A percentile compares a stretch with the other conserved stretches of the same genome.
Conservation (phyloP, 352 stramenopile species). For the Thalassiosira pacifica region DNA sequence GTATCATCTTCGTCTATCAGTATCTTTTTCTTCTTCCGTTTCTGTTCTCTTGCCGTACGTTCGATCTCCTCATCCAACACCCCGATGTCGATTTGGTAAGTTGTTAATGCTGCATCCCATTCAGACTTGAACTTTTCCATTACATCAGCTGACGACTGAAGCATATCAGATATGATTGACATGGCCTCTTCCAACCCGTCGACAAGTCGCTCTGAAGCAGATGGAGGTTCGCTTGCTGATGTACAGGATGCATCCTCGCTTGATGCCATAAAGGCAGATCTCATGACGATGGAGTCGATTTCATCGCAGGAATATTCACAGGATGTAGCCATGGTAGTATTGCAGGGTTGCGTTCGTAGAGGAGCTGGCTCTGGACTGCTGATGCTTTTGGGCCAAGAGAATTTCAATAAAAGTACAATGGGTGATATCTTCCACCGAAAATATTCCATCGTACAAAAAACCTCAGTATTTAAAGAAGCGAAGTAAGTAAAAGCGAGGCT, state of each 20-base stretch:
- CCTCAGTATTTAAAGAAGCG: too few species aligned
- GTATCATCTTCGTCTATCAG: not conserved
- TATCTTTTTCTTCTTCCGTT: conserved; percentile 20
- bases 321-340: not conserved
- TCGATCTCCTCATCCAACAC: conserved; percentile 37
- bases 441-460: too few species aligned
- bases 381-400: too few species aligned
- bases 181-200: conserved; percentile 12
- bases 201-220: conserved; percentile 9
- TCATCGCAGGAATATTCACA: conserved; percentile 15
- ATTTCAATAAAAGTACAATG: too few species aligned
- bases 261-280: conserved; percentile 8
- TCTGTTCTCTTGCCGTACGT: conserved; percentile 19
- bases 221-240: conserved; percentile 6
- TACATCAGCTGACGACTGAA: conserved; percentile 12
- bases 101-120: conserved; percentile 29
- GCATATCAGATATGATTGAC: conserved; percentile 20
- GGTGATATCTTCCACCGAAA: too few species aligned
- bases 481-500: too few species aligned
- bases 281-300: conserved; percentile 30
- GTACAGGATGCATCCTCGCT: not conserved
- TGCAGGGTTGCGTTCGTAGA: too few species aligned
- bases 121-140: conserved; percentile 29
- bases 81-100: conserved; percentile 38
- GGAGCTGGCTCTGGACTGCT: too few species aligned